phyloP scores from a whole-genome alignment of 805 yeast genomes.

The Saccharomyces jurei region DNA sequence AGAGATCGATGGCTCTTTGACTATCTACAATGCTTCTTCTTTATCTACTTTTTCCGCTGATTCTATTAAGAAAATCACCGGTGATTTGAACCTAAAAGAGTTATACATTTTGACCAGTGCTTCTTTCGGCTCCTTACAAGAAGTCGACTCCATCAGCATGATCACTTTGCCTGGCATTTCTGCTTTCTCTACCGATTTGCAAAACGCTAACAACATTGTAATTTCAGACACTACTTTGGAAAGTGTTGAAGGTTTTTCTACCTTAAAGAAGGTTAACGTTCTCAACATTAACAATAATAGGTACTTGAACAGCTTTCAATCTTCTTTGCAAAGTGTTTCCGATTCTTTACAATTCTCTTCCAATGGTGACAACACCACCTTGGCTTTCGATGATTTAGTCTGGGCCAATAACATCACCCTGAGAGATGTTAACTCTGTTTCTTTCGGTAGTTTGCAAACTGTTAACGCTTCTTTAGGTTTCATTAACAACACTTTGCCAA shows the following conservation, averaged over 20 bases:
- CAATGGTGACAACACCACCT: conserved; percentile 73
- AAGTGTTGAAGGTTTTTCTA: conserved; percentile 55
- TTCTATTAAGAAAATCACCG: conserved; percentile 64
- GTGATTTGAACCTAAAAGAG: conserved; percentile 50
- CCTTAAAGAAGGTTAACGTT: conserved; percentile 38
- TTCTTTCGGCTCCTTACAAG: conserved; percentile 67
- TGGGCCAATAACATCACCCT: conserved; percentile 87
- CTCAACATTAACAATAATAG: conserved; percentile 89
- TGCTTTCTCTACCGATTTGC: conserved; percentile 60
- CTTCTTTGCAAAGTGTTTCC: conserved; percentile 67
- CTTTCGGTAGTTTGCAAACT: conserved; percentile 55
- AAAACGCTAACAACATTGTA: conserved; percentile 60
- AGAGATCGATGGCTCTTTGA: conserved; percentile 70
- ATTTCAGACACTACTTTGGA: conserved; percentile 69
- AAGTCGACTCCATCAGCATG: conserved; percentile 75
- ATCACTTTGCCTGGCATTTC: conserved; percentile 81
- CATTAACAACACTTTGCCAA: conserved; percentile 59
- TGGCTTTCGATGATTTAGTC: conserved; percentile 56
- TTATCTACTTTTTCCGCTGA: conserved; percentile 71
- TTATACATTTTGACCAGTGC: conserved; percentile 62
- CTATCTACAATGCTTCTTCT: conserved; percentile 53
- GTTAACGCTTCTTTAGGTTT: conserved; percentile 81
- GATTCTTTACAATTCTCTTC: conserved; percentile 69
- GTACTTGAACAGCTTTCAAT: conserved; percentile 62
- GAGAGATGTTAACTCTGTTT: conserved; percentile 69